Conservation (phyloP, 768 basidiomycete species). For the Imleria badia region DNA sequence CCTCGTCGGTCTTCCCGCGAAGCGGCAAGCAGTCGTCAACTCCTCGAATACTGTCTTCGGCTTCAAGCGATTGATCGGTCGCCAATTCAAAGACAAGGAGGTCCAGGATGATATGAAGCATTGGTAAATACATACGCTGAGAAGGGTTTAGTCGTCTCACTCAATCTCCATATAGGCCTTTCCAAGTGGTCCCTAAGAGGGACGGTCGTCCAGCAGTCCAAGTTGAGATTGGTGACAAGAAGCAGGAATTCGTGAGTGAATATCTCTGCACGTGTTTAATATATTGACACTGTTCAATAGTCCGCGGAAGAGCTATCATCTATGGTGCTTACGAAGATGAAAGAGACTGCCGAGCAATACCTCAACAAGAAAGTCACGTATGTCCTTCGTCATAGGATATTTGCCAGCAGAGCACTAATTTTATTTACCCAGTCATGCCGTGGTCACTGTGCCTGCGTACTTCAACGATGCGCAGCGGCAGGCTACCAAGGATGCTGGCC, state of each 20-base stretch:
- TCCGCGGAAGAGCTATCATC: constrained; percentile 85
- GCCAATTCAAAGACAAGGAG: constrained; percentile 90
- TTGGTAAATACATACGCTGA: constrained; percentile 49
- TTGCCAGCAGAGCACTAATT: neutral
- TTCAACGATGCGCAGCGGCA: constrained; percentile 99
- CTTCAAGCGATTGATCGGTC: constrained; percentile 93
- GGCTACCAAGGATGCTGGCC: constrained; percentile 97
- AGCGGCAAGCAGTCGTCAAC: constrained; percentile 97
- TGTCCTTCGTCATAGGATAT: constrained; percentile 30
- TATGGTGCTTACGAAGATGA: constrained; percentile 91
- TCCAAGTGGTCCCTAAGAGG: constrained; percentile 67
- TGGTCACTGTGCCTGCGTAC: constrained; percentile 96
- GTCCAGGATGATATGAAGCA: constrained; percentile 88
- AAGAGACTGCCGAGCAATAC: constrained; percentile 91
- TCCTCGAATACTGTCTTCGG: constrained; percentile 90
- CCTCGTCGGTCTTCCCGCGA: constrained; percentile 92
- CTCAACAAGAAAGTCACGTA: constrained; percentile 93
- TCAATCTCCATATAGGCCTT: constrained; percentile 56
- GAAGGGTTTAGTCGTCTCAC: neutral
- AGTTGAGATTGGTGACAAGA: constrained; percentile 85
- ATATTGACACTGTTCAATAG: constrained; percentile 39
- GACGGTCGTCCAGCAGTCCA: constrained; percentile 80
- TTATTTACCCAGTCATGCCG: constrained; percentile 58
- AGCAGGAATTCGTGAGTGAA: constrained; percentile 70
- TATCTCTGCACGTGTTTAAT: neutral